Base-by-base conservation (phyloP, 352 stramenopile species). In the Pythium plurisporium region DNA sequence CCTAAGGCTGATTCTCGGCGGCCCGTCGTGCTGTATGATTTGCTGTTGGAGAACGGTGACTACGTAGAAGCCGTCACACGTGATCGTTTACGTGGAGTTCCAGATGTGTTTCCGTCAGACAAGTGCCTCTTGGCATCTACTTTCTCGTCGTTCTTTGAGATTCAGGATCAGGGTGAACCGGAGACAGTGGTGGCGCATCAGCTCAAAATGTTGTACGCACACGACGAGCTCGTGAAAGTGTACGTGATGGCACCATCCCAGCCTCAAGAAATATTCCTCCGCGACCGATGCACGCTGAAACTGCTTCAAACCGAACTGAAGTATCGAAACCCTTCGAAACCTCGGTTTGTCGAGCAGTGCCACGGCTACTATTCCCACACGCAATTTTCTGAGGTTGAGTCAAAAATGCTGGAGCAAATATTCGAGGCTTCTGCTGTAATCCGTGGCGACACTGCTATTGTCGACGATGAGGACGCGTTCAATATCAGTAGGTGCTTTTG, bases 271-370 rank as follows among this genome's bases (percentile, higher is more conserved):
- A 62, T 90, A n/a, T 55, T 64, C 31, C 36, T 83, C 8, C 74
- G 80, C 12, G 55, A 85, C 46, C 46, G 54, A 5, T 67, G 70
- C 22, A 77, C 65, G 0, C 78, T 74, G 27, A 73, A 79, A 29
- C 42, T 76, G 1, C 14, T 79, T 2, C 65, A 83, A 52, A 23
- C 65, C 3, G 43, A 53, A 14, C 49, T 87, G 3, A 33, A 59
- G 3, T 67, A 76, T 14, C 54, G 67, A n/a, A 67, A 62, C 7
- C 45, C 77, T 30, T 37, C 42, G 1, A 70, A 65, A 14, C 76
- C 80, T 8, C 70, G 70, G 9, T 87, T 89, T 19, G 27, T 87
- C 11, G 76, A 74, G 2, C 76, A 86, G 53, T 86, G 73, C 27
- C 80, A 91, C 36, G 80, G 80, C 4, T 91, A 62, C 47, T 44